Percentiles rank a stretch among this genome's conserved stretches.
phyloP scores from a whole-genome alignment of 2,329 filamentous ascomycete genomes.

The Ophiostoma pallidulum region DNA sequence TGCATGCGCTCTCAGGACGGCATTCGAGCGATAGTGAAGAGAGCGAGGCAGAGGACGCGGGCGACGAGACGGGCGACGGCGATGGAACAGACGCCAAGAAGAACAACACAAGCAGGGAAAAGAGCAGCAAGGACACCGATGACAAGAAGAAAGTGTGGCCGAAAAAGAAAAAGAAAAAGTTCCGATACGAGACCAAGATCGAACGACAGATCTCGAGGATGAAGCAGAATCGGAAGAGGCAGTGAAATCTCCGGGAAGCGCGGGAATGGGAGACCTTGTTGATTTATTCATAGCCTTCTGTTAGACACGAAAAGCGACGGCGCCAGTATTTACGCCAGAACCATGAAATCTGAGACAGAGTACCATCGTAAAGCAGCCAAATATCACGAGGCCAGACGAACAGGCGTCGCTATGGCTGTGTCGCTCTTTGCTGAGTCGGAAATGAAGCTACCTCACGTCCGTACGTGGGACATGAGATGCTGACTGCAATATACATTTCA shows the following conservation, averaged over 20 bases:
- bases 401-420: too few species aligned
- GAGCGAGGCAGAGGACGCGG: constrained; percentile 28
- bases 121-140: constrained; percentile 23
- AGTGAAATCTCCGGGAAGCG: too few species aligned
- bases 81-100: constrained; percentile 25
- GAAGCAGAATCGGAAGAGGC: constrained; percentile 49
- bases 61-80: constrained; percentile 25
- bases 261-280: too few species aligned
- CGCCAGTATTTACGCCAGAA: neutral
- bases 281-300: too few species aligned
- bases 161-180: constrained; percentile 74
- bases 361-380: too few species aligned
- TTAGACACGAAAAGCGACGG: neutral
- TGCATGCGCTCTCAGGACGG: constrained; percentile 44
- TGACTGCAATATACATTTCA: neutral
- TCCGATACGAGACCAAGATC: constrained; percentile 82
- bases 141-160: constrained; percentile 37
- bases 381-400: too few species aligned
- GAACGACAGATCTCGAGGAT: constrained; percentile 67
- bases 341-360: too few species aligned
- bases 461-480: too few species aligned
- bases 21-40: constrained; percentile 17
- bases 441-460: too few species aligned
- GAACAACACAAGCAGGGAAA: constrained; percentile 21
- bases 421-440: too few species aligned